Evolutionary conservation across 106 monocot genomes (phyloP).

Genomic region (Agapanthus africanus): DNA sequence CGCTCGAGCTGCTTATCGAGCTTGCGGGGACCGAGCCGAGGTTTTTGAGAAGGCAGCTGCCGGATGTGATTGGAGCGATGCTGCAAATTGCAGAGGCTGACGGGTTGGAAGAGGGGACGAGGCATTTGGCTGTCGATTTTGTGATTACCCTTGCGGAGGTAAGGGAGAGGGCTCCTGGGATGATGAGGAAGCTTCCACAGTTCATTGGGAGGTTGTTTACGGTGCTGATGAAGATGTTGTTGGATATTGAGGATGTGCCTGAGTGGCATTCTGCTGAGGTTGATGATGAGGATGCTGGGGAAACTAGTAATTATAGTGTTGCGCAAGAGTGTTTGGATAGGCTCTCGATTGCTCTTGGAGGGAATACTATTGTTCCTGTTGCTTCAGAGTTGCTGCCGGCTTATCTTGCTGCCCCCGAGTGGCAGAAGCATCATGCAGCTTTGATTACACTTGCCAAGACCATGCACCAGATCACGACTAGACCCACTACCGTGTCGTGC

Average conservation of each 20-base stretch:
- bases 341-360: constrained; percentile 78
- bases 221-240: constrained; percentile 82
- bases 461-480: no score
- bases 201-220: constrained; percentile 79
- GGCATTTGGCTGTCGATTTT: constrained; percentile 89
- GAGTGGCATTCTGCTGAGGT: constrained; percentile 75
- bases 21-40: constrained; percentile 78
- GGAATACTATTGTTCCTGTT: constrained; percentile 85
- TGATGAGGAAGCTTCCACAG: constrained; percentile 76
- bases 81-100: constrained; percentile 84
- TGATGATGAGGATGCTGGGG: constrained; percentile 94
- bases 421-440: constrained; percentile 96
- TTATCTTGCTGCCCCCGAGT: constrained; percentile 75
- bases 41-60: constrained; percentile 65
- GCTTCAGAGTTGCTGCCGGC: constrained; percentile 70
- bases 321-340: constrained; percentile 90
- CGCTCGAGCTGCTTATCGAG: constrained; percentile 74
- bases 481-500: no score
- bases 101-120: constrained; percentile 71
- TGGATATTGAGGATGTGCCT: constrained; percentile 79
- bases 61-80: constrained; percentile 72
- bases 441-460: constrained; percentile 92
- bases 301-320: constrained; percentile 75
- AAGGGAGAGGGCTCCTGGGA: constrained; percentile 84
- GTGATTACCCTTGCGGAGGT: constrained; percentile 93